These are phyloP conservation scores for Xerocomus brunneocitrinus DNA, from an alignment of 768 basidiomycete genomes.

Conservation along the genomic window DNA sequence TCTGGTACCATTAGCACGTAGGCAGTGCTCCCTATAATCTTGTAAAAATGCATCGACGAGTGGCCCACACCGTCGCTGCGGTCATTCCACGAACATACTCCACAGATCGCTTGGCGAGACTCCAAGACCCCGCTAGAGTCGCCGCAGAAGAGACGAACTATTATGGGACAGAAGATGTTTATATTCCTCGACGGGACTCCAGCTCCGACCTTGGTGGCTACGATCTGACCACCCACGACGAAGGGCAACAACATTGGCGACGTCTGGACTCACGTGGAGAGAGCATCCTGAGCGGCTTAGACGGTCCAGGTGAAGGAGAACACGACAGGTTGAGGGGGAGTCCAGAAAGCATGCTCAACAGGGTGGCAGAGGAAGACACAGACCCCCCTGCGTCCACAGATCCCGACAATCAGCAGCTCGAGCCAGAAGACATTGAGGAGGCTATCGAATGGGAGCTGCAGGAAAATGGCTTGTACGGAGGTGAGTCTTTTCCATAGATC, in stretches of 20 bases:
- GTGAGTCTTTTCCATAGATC: conserved; percentile 27
- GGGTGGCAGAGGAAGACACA: conserved; percentile 37
- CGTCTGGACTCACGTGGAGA: conserved; percentile 30
- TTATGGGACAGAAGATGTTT: conserved; percentile 12
- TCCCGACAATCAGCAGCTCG: conserved; percentile 14
- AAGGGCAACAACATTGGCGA: conserved; percentile 26
- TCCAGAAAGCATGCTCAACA: conserved; percentile 34
- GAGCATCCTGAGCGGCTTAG: conserved; percentile 30
- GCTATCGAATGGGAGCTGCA: conserved; percentile 45
- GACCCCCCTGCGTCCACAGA: conserved; percentile 7
- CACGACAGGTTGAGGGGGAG: conserved; percentile 24
- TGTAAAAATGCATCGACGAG: conserved; percentile 28
- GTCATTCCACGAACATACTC: conserved; percentile 23
- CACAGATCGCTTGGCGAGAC: conserved; percentile 11
- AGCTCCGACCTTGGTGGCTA: conserved; percentile 17
- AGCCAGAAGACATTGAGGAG: conserved; percentile 36
- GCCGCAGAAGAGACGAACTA: conserved; percentile 10
- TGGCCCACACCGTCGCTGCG: conserved; percentile 28
- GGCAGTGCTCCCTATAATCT: not conserved
- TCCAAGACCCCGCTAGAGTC: conserved; percentile 18
- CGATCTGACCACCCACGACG: conserved; percentile 21
- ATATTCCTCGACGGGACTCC: conserved; percentile 7
- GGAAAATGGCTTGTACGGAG: conserved; percentile 46
- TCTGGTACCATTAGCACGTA: not conserved
- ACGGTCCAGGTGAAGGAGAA: conserved; percentile 22